Conservation (phyloP, 2,329 filamentous ascomycete genomes). For the Exophiala sp. region DNA sequence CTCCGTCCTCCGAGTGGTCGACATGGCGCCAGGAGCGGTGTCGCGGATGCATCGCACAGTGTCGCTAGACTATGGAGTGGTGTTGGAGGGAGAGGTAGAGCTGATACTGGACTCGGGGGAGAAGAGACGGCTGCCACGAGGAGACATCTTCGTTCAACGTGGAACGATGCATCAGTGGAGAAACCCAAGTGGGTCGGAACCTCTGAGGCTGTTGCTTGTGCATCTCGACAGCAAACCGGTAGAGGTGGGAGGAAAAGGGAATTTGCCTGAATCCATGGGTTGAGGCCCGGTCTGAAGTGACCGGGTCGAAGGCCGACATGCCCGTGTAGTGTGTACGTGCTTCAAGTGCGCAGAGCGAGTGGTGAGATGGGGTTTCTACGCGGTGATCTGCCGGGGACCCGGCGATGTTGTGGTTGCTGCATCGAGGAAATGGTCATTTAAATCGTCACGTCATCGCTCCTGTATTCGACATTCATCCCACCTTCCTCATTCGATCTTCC, state of each 20-base stretch:
- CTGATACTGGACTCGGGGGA: constrained; percentile 49
- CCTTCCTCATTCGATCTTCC: neutral
- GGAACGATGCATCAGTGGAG: constrained; percentile 33
- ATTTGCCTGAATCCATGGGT: constrained; percentile 8
- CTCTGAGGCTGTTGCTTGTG: constrained; percentile 22
- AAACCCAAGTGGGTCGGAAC: constrained; percentile 32
- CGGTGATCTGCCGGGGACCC: no score
- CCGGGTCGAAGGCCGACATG: no score
- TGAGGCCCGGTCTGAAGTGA: no score
- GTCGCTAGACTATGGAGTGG: constrained; percentile 50
- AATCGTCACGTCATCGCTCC: neutral
- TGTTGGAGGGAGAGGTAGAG: constrained; percentile 50
- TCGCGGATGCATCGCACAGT: constrained; percentile 50
- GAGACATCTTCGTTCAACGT: constrained; percentile 36
- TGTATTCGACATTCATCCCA: neutral
- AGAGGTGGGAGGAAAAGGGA: constrained; percentile 17
- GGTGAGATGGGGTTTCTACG: no score
- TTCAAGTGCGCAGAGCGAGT: no score
- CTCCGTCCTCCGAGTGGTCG: constrained; percentile 27
- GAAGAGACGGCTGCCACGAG: constrained; percentile 40
- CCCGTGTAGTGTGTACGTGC: no score
- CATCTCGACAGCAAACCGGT: constrained; percentile 20
- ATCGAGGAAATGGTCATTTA: no score
- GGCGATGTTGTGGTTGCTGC: no score
- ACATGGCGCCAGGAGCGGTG: constrained; percentile 41